phyloP scores from a whole-genome alignment of 108 stramenopile genomes.

The Skeletonema potamos region DNA sequence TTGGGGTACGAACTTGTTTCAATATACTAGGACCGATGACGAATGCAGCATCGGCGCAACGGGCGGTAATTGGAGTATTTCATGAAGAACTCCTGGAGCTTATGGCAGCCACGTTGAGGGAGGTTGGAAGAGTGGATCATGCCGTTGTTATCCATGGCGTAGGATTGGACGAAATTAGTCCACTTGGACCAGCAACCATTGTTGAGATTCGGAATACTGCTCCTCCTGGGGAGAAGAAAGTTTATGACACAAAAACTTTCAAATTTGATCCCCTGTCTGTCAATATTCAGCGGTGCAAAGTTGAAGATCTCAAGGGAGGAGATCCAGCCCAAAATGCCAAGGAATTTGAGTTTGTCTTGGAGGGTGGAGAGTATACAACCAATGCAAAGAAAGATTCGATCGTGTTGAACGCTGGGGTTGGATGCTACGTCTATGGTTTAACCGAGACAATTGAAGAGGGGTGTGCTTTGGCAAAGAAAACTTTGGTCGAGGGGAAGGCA shows the following conservation, averaged over 20 bases:
- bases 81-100: conserved; percentile 83
- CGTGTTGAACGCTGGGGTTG: conserved; percentile 96
- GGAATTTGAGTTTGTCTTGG: conserved; percentile 85
- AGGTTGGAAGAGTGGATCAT: conserved; percentile 94
- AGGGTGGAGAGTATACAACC: conserved; percentile 77
- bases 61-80: conserved; percentile 97
- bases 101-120: conserved; percentile 89
- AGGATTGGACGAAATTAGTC: conserved; percentile 97
- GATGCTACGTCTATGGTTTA: conserved; percentile 95
- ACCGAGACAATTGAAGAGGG: conserved; percentile 88
- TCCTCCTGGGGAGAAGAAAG: conserved; percentile 63
- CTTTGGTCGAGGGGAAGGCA: conserved; percentile 79
- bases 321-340: conserved; percentile 92
- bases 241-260: conserved; percentile 73
- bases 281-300: conserved; percentile 86
- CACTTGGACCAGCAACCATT: conserved; percentile 91
- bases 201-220: conserved; percentile 88
- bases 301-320: conserved; percentile 95
- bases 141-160: conserved; percentile 97
- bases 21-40: conserved; percentile 99
- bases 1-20: conserved; percentile 95
- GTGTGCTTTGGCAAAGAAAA: conserved; percentile 75
- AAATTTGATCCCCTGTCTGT: conserved; percentile 87
- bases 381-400: conserved; percentile 96
- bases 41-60: conserved; percentile 96